Evolutionary conservation across 2,329 filamentous ascomycete species (phyloP).

Genomic region (Colletotrichum sp.): DNA sequence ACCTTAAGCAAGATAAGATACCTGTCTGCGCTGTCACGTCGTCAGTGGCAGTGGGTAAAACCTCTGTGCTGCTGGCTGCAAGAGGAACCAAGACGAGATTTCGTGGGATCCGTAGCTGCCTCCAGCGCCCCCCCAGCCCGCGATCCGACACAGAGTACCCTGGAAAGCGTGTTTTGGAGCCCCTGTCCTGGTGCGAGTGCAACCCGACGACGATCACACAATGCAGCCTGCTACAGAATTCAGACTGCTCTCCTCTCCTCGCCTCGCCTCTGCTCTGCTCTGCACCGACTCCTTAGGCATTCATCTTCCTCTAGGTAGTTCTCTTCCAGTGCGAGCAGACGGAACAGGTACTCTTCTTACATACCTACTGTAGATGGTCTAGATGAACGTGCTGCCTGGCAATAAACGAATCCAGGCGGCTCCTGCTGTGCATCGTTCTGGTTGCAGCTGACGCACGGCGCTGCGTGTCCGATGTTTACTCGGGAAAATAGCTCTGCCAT

Average conservation of each 20-base stretch:
- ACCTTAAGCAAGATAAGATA: background rate
- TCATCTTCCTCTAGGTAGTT: background rate
- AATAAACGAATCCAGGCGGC: background rate
- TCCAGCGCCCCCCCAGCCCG: background rate
- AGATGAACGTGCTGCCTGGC: background rate
- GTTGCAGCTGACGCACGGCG: background rate
- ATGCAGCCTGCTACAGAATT: constrained; percentile 15
- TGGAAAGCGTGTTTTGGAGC: background rate
- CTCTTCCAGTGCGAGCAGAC: background rate
- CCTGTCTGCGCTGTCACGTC: background rate
- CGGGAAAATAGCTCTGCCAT: background rate
- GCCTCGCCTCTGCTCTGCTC: background rate
- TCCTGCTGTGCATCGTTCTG: background rate
- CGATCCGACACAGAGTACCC: background rate
- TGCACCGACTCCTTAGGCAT: background rate
- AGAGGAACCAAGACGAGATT: background rate
- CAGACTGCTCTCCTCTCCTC: background rate
- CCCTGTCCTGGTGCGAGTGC: background rate
- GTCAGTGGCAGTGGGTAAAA: background rate
- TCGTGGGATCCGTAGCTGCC: background rate
- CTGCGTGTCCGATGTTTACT: background rate
- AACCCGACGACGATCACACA: constrained; percentile 14
- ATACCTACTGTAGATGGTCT: background rate
- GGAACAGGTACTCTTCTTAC: background rate
- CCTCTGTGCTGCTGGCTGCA: background rate